phyloP scores from a whole-genome alignment of 2,329 filamentous ascomycete species.

The Hortaea werneckii region DNA sequence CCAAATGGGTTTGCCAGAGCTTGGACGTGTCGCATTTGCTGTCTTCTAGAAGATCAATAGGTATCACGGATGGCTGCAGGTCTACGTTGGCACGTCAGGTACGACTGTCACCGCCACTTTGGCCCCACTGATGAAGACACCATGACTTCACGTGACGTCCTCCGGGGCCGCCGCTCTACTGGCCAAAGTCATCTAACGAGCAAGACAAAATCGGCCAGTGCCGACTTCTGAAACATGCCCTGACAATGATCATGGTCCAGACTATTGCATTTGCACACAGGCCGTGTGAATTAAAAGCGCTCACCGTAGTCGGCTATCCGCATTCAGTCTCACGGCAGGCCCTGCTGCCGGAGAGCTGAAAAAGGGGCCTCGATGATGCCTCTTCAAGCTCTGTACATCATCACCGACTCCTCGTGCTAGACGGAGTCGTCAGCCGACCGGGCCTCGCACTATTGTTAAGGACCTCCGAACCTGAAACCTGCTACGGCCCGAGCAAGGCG shows the following conservation, averaged over 20 bases:
- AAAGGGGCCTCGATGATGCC: not conserved
- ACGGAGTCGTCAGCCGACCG: no score
- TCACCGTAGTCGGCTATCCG: not conserved
- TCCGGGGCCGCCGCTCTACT: no score
- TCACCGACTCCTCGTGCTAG: not conserved
- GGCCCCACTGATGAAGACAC: conserved; percentile 8
- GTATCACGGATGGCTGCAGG: conserved; percentile 18
- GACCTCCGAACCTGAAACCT: not conserved
- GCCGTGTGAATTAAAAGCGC: no score
- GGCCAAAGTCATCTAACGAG: not conserved
- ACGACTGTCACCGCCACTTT: conserved; percentile 20
- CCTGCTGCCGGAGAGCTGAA: not conserved
- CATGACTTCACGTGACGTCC: not conserved
- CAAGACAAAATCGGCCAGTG: not conserved
- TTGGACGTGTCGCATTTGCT: conserved; percentile 15
- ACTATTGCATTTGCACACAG: no score
- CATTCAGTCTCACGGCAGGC: not conserved
- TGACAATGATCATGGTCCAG: not conserved
- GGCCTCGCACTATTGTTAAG: no score
- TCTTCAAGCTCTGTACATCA: not conserved
- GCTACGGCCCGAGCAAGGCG: not conserved
- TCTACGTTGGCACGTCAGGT: conserved; percentile 17
- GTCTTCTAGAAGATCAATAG: conserved; percentile 20
- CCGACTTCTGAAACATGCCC: conserved; percentile 1
- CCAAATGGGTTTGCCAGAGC: conserved; percentile 1